Conservation (phyloP, 495 filamentous ascomycete species). For the Ascobolus immersus region DNA sequence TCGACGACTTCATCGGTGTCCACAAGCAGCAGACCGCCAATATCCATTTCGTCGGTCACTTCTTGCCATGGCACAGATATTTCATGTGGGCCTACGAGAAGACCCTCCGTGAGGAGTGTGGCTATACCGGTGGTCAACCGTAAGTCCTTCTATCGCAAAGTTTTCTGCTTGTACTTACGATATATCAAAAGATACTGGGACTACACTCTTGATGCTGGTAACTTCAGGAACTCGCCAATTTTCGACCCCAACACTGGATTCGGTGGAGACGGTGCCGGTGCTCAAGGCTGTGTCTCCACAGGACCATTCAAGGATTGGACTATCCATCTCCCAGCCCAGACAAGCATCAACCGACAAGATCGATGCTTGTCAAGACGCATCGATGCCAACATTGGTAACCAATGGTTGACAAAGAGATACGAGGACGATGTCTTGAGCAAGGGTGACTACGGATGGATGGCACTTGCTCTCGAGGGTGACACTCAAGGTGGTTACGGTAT, state of each 20-base stretch:
- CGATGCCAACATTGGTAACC: slow-evolving; percentile 1
- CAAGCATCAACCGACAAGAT: slow-evolving; percentile 1
- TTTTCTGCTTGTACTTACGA: not conserved
- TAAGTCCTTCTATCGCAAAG: slow-evolving; percentile 1
- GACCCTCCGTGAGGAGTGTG: slow-evolving; percentile 13
- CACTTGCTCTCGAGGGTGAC: slow-evolving; percentile 26
- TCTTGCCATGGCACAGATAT: slow-evolving; percentile 18
- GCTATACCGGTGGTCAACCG: slow-evolving; percentile 16
- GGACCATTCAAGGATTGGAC: slow-evolving; percentile 20
- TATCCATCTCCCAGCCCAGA: slow-evolving; percentile 5
- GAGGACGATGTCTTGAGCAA: slow-evolving; percentile 4
- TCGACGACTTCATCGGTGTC: slow-evolving; percentile 44
- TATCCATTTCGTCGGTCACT: slow-evolving; percentile 19
- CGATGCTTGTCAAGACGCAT: slow-evolving; percentile 6
- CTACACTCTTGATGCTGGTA: slow-evolving; percentile 28
- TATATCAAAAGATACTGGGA: slow-evolving; percentile 33
- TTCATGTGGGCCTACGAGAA: slow-evolving; percentile 14
- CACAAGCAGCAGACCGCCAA: slow-evolving; percentile 16
- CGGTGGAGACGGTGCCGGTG: slow-evolving; percentile 29
- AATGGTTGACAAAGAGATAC: slow-evolving; percentile 1
- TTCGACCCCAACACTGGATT: slow-evolving; percentile 38
- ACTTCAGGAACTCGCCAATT: slow-evolving; percentile 30
- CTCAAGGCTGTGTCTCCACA: slow-evolving; percentile 16
- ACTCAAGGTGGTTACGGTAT: slow-evolving; percentile 28
- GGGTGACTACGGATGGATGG: slow-evolving; percentile 21